phyloP scores from a whole-genome alignment of 2,329 filamentous ascomycete species.

The Cytospora leucostoma region DNA sequence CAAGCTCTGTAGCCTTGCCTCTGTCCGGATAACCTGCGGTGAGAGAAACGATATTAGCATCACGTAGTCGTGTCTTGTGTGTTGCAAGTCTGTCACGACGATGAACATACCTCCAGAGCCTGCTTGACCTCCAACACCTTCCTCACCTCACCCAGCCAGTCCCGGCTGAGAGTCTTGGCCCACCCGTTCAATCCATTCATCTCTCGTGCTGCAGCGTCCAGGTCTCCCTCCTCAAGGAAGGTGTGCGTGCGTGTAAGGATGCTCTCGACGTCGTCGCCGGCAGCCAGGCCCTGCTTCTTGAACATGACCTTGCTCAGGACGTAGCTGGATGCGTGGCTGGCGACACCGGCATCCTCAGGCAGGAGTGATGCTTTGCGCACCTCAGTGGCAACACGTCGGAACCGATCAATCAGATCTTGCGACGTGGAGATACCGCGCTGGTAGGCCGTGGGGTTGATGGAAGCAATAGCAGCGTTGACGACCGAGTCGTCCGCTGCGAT shows the following conservation, averaged over 20 bases:
- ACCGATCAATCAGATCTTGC: slow-evolving; percentile 88
- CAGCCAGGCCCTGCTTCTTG: slow-evolving; percentile 84
- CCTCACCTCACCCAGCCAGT: slow-evolving; percentile 90
- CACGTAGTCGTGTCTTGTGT: background rate
- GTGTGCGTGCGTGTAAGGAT: slow-evolving; percentile 88
- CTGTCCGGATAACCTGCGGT: slow-evolving; percentile 77
- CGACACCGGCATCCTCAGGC: slow-evolving; percentile 90
- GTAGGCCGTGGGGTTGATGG: slow-evolving; percentile 91
- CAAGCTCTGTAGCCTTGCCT: slow-evolving; percentile 85
- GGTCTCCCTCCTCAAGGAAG: slow-evolving; percentile 85
- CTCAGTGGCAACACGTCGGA: slow-evolving; percentile 87
- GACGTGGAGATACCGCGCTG: slow-evolving; percentile 85
- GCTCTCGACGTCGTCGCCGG: slow-evolving; percentile 89
- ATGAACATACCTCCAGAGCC: slow-evolving; percentile 80
- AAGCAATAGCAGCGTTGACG: slow-evolving; percentile 91
- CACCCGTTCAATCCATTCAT: slow-evolving; percentile 92
- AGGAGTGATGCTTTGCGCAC: slow-evolving; percentile 92
- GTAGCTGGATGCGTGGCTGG: slow-evolving; percentile 88
- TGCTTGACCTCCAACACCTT: slow-evolving; percentile 94
- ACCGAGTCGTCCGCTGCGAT: slow-evolving; percentile 82
- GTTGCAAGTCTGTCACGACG: background rate
- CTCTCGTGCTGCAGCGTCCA: slow-evolving; percentile 89
- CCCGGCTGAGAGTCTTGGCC: slow-evolving; percentile 91
- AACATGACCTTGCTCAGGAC: slow-evolving; percentile 93
- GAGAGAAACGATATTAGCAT: slow-evolving; percentile 28